phyloP scores from a whole-genome alignment of 1,284 basidiomycete species.

The Cryptococcus neoformans region DNA sequence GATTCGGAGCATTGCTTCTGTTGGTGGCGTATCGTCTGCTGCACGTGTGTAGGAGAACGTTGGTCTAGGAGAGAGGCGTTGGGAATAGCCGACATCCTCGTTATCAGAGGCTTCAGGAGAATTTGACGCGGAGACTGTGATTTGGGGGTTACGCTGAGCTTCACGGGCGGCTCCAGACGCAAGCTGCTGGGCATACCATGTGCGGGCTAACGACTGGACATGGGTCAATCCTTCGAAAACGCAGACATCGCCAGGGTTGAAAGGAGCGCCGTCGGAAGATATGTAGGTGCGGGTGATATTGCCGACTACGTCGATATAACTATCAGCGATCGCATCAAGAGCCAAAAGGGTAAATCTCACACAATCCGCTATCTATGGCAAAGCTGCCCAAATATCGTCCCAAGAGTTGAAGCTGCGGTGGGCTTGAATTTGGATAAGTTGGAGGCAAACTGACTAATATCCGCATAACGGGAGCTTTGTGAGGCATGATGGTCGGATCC shows the following conservation, averaged over 20 bases:
- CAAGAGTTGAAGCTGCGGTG: constrained; percentile 79
- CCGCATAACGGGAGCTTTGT: constrained; percentile 49
- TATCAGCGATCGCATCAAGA: too few relatives aligned
- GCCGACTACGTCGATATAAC: constrained; percentile 53
- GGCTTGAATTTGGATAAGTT: constrained; percentile 65
- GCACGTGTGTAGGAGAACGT: constrained; percentile 13
- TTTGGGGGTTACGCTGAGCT: constrained; percentile 50
- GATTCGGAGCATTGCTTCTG: not conserved
- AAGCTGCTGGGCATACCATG: constrained; percentile 68
- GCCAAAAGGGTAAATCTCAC: constrained; percentile 18
- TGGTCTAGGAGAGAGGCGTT: constrained; percentile 2
- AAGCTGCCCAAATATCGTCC: constrained; percentile 79
- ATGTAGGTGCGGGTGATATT: constrained; percentile 77
- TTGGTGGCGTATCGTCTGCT: not conserved
- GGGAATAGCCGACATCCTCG: not conserved
- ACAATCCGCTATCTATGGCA: constrained; percentile 39
- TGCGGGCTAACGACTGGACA: constrained; percentile 62
- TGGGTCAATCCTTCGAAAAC: constrained; percentile 85
- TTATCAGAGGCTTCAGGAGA: not conserved
- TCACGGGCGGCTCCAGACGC: constrained; percentile 59
- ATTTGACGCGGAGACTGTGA: not conserved
- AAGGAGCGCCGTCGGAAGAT: constrained; percentile 68
- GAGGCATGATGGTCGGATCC: constrained; percentile 27
- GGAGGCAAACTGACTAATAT: constrained; percentile 70
- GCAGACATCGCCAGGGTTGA: constrained; percentile 68